These are phyloP conservation scores for Hypericum perforatum DNA, from an alignment of 345 rosid species.

Conservation along the genomic window DNA sequence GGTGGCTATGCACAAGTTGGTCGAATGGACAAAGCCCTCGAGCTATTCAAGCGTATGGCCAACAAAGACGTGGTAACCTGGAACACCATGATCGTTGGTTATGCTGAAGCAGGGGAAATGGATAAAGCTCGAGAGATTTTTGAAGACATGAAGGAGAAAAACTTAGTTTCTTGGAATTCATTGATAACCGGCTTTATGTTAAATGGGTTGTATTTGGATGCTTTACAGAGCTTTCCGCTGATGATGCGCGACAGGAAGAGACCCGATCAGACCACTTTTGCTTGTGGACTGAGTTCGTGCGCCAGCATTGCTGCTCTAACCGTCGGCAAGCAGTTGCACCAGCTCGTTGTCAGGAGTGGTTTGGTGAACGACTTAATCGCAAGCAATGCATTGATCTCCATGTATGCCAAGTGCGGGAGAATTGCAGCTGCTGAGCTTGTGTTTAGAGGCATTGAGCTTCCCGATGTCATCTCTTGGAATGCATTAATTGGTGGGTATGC, in stretches of 20 bases:
- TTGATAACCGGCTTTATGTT: constrained; percentile 54
- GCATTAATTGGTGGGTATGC: constrained; percentile 35
- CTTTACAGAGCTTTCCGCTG: constrained; percentile 37
- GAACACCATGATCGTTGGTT: constrained; percentile 36
- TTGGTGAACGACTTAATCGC: constrained; percentile 14
- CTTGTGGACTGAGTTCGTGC: constrained; percentile 29
- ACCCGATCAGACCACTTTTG: constrained; percentile 65
- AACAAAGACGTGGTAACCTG: constrained; percentile 32
- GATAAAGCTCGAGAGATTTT: constrained; percentile 20
- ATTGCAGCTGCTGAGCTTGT: constrained; percentile 13
- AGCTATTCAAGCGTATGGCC: constrained; percentile 21
- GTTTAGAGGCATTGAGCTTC: constrained; percentile 14
- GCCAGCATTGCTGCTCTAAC: constrained; percentile 42
- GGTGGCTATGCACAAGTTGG: constrained; percentile 26
- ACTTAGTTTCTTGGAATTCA: constrained; percentile 73
- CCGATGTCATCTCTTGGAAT: constrained; percentile 33
- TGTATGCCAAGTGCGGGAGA: constrained; percentile 37
- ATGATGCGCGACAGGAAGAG: constrained; percentile 53
- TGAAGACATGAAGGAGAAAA: constrained; percentile 37
- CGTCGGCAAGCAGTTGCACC: constrained; percentile 32
- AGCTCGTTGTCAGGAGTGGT: constrained; percentile 14
- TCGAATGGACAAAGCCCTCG: constrained; percentile 28
- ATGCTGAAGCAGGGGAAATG: constrained; percentile 28
- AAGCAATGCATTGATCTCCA: constrained; percentile 18
- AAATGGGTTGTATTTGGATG: constrained; percentile 46